A percentile compares a stretch with the other conserved stretches of the same genome.
Evolutionary conservation across 257 asterid genomes (phyloP).

Genomic region (Plantago elongata): DNA sequence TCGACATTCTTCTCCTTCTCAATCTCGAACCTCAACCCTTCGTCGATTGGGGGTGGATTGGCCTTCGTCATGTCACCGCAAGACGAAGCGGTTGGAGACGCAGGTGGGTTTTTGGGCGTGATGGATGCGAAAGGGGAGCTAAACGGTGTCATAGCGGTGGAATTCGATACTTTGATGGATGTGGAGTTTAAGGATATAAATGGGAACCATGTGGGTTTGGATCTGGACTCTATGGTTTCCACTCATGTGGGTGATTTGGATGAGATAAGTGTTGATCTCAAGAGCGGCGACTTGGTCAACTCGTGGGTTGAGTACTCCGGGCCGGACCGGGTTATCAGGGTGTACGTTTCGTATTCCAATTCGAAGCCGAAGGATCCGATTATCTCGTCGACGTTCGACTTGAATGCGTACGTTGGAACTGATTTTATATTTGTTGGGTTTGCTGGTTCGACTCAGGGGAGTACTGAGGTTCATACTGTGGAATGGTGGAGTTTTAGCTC

Average conservation of each 20-base stretch:
- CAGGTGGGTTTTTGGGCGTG: constrained; percentile 66
- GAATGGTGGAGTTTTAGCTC: constrained; percentile 88
- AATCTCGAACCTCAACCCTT: constrained; percentile 56
- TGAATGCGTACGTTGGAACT: constrained; percentile 36
- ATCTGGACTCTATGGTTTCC: constrained; percentile 68
- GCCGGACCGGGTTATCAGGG: constrained; percentile 32
- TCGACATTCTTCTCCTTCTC: constrained; percentile 78
- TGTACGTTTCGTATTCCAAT: constrained; percentile 67
- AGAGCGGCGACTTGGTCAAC: constrained; percentile 73
- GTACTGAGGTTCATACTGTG: constrained; percentile 68
- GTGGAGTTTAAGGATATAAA: constrained; percentile 64
- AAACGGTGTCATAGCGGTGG: constrained; percentile 59
- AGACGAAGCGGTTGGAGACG: constrained; percentile 55
- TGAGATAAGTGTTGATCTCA: constrained; percentile 46
- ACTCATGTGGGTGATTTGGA: constrained; percentile 47
- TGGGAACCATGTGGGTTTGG: constrained; percentile 80
- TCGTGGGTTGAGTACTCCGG: constrained; percentile 81
- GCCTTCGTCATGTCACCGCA: constrained; percentile 70
- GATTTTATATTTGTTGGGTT: constrained; percentile 81
- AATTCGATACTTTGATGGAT: constrained; percentile 79
- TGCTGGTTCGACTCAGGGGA: constrained; percentile 82
- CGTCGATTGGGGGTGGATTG: constrained; percentile 79
- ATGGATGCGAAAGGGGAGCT: constrained; percentile 39
- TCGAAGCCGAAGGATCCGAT: constrained; percentile 62
- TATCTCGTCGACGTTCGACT: constrained; percentile 40